Base-by-base conservation (phyloP, 345 rosid species). In the Arabis alpina region DNA sequence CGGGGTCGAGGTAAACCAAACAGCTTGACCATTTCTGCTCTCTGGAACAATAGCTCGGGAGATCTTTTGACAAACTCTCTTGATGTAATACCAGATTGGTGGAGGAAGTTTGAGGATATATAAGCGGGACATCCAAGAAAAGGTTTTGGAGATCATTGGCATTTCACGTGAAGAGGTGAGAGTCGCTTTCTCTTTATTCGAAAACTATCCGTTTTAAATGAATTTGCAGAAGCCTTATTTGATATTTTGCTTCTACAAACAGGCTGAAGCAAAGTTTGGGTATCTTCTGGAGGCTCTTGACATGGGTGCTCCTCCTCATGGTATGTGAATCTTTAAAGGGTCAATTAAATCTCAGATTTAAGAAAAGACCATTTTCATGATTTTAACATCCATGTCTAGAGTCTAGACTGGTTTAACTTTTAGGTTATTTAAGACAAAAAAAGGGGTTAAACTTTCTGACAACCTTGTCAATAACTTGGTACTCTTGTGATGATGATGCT, bases 291-390 rank as follows among this genome's bases (percentile, higher is more conserved):
- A 94, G 85, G 97, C 97, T 71, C 83, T 94, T 53, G 97, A 94
- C 75, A 91, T 91, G 87, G 99, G 99, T 71, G 99, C 99, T 70
- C 99, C 99, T 57, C 99, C 99, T 37, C 97, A 91, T 72, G 98
- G 98, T 91, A 82, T 63, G 75, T 30, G 14, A 27, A 39, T 45
- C 30, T 48, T 28, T 47, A 19, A 1, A 41, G 14, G 34, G 5
- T 34, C 63, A 72, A 23, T 4, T 8, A 54, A 54, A 62, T n/a
- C 53, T 52, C 53, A 16, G 43, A 27, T 3, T 6, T 27, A 2
- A 12, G 37, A 12, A 16, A 57, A 44, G 10, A 23, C 24, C 60
- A 52, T 42, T 43, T 41, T 54, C 42, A 27, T 42, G 49, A 25
- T 13, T 10, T 25, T 25, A 10, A 4, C 10, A 2, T 59, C 13